phyloP scores from a whole-genome alignment of 805 yeast species.

The Ogataea neopini region DNA sequence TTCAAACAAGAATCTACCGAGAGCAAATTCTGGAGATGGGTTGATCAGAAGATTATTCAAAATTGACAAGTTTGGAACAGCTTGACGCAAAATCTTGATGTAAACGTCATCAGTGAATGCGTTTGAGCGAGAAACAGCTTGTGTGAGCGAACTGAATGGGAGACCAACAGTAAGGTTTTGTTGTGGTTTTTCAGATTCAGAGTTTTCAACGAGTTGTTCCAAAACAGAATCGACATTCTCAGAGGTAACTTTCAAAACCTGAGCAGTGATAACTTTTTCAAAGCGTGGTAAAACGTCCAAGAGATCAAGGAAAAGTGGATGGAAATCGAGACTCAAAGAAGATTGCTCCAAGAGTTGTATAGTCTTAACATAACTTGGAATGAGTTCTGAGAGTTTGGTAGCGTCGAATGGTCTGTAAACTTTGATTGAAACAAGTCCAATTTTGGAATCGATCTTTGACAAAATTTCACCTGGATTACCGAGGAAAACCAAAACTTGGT shows the following conservation, averaged over 20 bases:
- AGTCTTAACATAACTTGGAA: conserved; percentile 54
- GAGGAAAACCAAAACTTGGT: conserved; percentile 56
- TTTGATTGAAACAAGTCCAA: conserved; percentile 57
- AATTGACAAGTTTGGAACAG: conserved; percentile 48
- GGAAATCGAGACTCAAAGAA: conserved; percentile 37
- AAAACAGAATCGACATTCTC: conserved; percentile 45
- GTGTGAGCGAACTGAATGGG: conserved; percentile 28
- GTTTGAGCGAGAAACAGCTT: conserved; percentile 12
- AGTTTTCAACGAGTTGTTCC: conserved; percentile 51
- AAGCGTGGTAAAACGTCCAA: conserved; percentile 56
- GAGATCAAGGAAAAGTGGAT: conserved; percentile 65
- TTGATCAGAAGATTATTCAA: conserved; percentile 61
- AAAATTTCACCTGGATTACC: conserved; percentile 48
- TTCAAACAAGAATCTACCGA: conserved; percentile 66
- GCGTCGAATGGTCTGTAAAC: conserved; percentile 75
- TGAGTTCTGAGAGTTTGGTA: conserved; percentile 44
- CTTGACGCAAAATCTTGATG: conserved; percentile 69
- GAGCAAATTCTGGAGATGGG: conserved; percentile 81
- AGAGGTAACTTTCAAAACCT: conserved; percentile 45
- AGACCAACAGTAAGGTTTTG: conserved; percentile 66
- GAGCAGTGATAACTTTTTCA: conserved; percentile 56
- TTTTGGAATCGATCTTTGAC: conserved; percentile 20
- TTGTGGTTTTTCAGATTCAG: conserved; percentile 52
- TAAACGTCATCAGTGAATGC: conserved; percentile 54
- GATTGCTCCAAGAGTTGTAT: conserved; percentile 72